Evolutionary conservation across 2,329 filamentous ascomycete species (phyloP), one percentile per base, ranked within the genome.

Genomic region (Aspergillus floridensis): DNA sequence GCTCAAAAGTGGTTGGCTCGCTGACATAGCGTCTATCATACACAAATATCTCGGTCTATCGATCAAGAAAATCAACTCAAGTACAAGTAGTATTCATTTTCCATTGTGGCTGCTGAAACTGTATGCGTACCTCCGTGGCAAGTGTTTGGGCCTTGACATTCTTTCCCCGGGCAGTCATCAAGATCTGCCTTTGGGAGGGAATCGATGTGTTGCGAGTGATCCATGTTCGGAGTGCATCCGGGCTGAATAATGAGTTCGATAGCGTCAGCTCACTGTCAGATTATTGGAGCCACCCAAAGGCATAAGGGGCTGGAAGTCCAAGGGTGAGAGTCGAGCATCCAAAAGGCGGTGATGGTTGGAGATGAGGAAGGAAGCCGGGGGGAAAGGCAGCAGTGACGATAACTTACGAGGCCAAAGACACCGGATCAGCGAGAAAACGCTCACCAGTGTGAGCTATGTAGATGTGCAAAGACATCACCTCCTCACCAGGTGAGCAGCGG

Each of bases 391-490:
- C 22, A 46, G 50, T 1, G 24, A 47, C 22, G 52, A 59, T 55
- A 59, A 81, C 86, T 69, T 81, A 92, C 89, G 88, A 89, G 68
- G 84, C 82, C 77, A 93, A 90, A 73, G 87, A 85, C 65, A 87
- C 83, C 66, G 88, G 86, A 79, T 96, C 91, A 75, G 90, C 85
- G 75, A 88, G 84, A 74, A 96, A 84, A 79, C 89, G 88, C 82
- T 92, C 88, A 82, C 93, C 93, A 78, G 90, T 92, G 80, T 96
- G 93, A 84, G 92, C 92, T 74, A 96, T 88, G 82, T 92, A 91
- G 78, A 96, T 88, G 80, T 91, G 87, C 76, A 93, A 86, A 81
- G 91, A 90, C 92, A 96, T 96, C 79, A 82, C 85, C 79, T 70
- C 68, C 69, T 69, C 74, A 68, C 68, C 66, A 66, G 61, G 61